phyloP scores from a whole-genome alignment of 805 yeast species.

The Schwanniomyces polymorphus region DNA sequence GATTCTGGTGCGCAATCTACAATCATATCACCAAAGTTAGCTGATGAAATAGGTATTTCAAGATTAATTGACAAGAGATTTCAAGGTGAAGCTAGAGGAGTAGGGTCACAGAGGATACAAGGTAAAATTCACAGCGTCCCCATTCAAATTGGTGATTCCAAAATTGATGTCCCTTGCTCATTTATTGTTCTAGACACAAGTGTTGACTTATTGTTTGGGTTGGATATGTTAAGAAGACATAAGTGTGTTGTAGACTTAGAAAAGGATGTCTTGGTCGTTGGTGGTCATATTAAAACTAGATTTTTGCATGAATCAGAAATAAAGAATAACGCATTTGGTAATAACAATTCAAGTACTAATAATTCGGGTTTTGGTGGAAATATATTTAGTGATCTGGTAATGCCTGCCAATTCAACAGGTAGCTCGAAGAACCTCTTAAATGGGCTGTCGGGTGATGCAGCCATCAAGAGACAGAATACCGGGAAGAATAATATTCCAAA shows the following conservation, averaged over 20 bases:
- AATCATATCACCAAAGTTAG: slow-evolving; percentile 74
- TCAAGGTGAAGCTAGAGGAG: slow-evolving; percentile 85
- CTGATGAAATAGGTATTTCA: slow-evolving; percentile 67
- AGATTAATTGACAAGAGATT: slow-evolving; percentile 78
- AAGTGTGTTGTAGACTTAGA: slow-evolving; percentile 79
- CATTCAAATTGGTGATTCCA: slow-evolving; percentile 63
- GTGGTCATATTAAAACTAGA: slow-evolving; percentile 67
- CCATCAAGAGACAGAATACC: slow-evolving; percentile 16
- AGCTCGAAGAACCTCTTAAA: slow-evolving; percentile 4
- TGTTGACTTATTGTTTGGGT: slow-evolving; percentile 78
- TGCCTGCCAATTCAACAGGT: slow-evolving; percentile 9
- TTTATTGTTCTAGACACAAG: slow-evolving; percentile 56
- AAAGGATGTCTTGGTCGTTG: slow-evolving; percentile 59
- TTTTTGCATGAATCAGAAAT: slow-evolving; percentile 75
- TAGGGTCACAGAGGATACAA: slow-evolving; percentile 73
- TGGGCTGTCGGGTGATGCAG: slow-evolving; percentile 18
- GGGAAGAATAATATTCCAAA: slow-evolving; percentile 13
- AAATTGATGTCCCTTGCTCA: slow-evolving; percentile 40
- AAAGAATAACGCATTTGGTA: slow-evolving; percentile 35
- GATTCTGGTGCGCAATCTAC: slow-evolving; percentile 97
- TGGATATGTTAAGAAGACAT: slow-evolving; percentile 88
- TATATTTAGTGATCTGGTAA: slow-evolving; percentile 19
- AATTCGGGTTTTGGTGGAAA: slow-evolving; percentile 35
- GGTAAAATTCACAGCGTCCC: slow-evolving; percentile 92
- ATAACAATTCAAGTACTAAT: slow-evolving; percentile 10